phyloP scores from a whole-genome alignment of 2,329 filamentous ascomycete genomes.

The Fusarium buxicola region DNA sequence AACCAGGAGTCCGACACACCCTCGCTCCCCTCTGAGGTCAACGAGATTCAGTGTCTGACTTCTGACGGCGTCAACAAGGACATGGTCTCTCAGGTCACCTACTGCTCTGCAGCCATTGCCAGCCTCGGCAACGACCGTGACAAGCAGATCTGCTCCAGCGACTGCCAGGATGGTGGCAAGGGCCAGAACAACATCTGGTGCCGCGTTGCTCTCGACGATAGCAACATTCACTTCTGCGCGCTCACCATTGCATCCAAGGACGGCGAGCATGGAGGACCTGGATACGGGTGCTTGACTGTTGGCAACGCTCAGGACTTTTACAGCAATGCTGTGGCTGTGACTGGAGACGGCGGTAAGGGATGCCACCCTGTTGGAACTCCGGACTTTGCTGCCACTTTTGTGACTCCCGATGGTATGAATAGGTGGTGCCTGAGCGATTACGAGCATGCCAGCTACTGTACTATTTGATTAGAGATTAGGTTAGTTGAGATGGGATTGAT shows the following conservation, averaged over 20 bases:
- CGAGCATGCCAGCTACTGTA: background rate
- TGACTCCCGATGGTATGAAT: background rate
- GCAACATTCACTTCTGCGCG: background rate
- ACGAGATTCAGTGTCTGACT: background rate
- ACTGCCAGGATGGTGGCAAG: background rate
- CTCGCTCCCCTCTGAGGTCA: background rate
- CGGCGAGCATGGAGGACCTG: background rate
- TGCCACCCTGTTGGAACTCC: background rate
- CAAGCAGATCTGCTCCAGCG: constrained; percentile 5
- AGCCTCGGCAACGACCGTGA: constrained; percentile 1
- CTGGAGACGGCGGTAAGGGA: background rate
- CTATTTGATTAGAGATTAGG: background rate
- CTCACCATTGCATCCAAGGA: background rate
- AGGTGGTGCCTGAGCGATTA: background rate
- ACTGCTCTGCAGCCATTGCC: background rate
- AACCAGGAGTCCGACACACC: constrained; percentile 2
- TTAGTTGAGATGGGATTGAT: background rate
- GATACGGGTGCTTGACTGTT: background rate
- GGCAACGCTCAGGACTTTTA: background rate
- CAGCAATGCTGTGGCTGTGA: background rate
- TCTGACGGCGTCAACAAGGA: background rate
- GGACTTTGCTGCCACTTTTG: background rate
- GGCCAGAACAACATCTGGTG: background rate
- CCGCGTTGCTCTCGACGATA: background rate
- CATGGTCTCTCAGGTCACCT: background rate